phyloP scores from a whole-genome alignment of 805 yeast species.

The Ogataea corticis region DNA sequence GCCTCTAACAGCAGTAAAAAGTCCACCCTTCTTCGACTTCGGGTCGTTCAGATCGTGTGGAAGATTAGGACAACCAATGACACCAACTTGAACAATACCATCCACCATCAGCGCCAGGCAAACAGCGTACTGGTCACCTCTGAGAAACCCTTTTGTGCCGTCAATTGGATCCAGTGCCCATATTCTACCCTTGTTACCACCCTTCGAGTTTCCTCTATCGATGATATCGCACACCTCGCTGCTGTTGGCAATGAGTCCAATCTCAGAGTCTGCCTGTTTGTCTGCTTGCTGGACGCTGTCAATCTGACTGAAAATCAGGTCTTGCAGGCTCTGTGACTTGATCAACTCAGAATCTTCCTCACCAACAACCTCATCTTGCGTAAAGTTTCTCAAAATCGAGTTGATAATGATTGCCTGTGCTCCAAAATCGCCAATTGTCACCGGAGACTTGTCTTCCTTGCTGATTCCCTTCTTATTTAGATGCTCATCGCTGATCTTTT shows the following conservation, averaged over 20 bases:
- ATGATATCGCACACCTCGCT: constrained; percentile 62
- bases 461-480: constrained; percentile 57
- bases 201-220: constrained; percentile 77
- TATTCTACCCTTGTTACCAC: constrained; percentile 77
- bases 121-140: constrained; percentile 97
- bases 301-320: constrained; percentile 61
- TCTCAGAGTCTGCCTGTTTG: constrained; percentile 26
- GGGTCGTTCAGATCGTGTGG: constrained; percentile 46
- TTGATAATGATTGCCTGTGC: constrained; percentile 92
- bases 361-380: constrained; percentile 84
- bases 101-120: constrained; percentile 88
- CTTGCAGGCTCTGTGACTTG: constrained; percentile 50
- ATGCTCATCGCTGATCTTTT: constrained; percentile 57
- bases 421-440: constrained; percentile 94
- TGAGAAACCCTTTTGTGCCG: constrained; percentile 93
- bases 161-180: constrained; percentile 99
- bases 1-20: constrained; percentile 68
- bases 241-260: constrained; percentile 45
- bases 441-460: constrained; percentile 90
- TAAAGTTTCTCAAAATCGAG: constrained; percentile 77
- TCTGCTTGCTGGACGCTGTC: constrained; percentile 51
- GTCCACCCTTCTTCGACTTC: constrained; percentile 59
- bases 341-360: constrained; percentile 86
- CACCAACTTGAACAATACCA: constrained; percentile 84
- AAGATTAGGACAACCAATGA: constrained; percentile 94